phyloP scores from a whole-genome alignment of 2,329 filamentous ascomycete species.

The Huntiella savannae region DNA sequence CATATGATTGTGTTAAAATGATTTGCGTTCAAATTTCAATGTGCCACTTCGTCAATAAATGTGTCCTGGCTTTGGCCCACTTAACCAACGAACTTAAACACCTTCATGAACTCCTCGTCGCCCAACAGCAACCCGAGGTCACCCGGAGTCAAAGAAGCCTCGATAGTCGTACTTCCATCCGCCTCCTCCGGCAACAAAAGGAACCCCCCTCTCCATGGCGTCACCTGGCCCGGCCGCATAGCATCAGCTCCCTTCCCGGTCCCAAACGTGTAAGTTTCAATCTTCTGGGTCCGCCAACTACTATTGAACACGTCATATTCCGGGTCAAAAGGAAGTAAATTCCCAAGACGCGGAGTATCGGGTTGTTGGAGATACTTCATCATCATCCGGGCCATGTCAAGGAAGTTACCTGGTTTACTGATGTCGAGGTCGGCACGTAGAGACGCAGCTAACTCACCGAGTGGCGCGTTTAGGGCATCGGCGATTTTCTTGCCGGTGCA shows the following conservation, averaged over 20 bases:
- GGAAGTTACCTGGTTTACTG: background rate
- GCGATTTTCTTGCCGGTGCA: background rate
- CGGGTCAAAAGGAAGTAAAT: background rate
- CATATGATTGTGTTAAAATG: background rate
- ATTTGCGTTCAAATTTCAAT: background rate
- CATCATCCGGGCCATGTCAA: background rate
- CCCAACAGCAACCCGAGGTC: background rate
- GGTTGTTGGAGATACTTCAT: background rate
- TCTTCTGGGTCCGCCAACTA: background rate
- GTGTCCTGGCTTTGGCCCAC: too few species aligned
- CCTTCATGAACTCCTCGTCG: background rate
- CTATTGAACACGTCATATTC: background rate
- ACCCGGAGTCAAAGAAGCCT: background rate
- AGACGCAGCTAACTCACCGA: background rate
- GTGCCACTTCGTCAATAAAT: too few species aligned
- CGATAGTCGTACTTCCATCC: background rate
- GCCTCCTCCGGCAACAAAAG: constrained; percentile 1
- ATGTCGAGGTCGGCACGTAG: background rate
- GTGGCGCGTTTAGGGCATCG: background rate
- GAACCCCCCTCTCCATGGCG: background rate
- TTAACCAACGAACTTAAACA: background rate
- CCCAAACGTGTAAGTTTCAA: background rate
- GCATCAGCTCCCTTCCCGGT: background rate
- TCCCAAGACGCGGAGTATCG: background rate
- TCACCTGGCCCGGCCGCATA: background rate